These are phyloP conservation scores for Lyophyllum shimeji DNA, from an alignment of 768 basidiomycete genomes.

Conservation along the genomic window DNA sequence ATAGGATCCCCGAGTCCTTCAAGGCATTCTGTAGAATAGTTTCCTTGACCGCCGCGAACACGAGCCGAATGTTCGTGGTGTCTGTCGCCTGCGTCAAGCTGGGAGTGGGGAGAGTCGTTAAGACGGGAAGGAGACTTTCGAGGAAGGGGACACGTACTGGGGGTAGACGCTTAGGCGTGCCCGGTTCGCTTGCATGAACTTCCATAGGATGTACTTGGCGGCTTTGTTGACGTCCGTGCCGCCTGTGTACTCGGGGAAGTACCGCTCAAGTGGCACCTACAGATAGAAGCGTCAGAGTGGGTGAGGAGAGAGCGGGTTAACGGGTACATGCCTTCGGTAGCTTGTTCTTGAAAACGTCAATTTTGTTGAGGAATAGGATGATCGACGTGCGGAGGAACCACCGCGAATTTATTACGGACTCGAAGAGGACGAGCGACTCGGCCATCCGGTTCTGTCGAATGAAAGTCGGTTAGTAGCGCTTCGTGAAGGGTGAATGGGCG, in stretches of 20 bases:
- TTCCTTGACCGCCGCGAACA: slow-evolving; percentile 80
- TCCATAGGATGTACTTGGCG: slow-evolving; percentile 92
- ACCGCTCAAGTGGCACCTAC: slow-evolving; percentile 68
- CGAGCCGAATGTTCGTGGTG: slow-evolving; percentile 67
- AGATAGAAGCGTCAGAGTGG: slow-evolving; percentile 42
- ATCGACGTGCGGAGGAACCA: slow-evolving; percentile 93
- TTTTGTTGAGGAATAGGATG: slow-evolving; percentile 92
- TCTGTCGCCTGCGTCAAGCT: slow-evolving; percentile 80
- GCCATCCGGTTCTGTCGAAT: slow-evolving; percentile 81
- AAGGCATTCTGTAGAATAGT: slow-evolving; percentile 80
- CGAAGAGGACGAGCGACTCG: slow-evolving; percentile 87
- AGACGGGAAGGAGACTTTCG: slow-evolving; percentile 34
- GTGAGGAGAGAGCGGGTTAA: not conserved
- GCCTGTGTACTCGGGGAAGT: slow-evolving; percentile 88
- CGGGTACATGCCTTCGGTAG: slow-evolving; percentile 51
- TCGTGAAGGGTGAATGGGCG: not conserved
- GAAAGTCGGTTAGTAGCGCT: not conserved
- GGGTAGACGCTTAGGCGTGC: slow-evolving; percentile 87
- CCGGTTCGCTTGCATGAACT: slow-evolving; percentile 92
- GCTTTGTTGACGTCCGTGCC: slow-evolving; percentile 91
- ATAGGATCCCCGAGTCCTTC: slow-evolving; percentile 71
- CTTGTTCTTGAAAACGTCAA: slow-evolving; percentile 90
- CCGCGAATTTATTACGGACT: slow-evolving; percentile 89
- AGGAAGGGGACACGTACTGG: slow-evolving; percentile 79
- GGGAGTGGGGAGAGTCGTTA: not conserved